Base-by-base conservation (phyloP, 768 basidiomycete genomes). In the Serpula lacrymans region DNA sequence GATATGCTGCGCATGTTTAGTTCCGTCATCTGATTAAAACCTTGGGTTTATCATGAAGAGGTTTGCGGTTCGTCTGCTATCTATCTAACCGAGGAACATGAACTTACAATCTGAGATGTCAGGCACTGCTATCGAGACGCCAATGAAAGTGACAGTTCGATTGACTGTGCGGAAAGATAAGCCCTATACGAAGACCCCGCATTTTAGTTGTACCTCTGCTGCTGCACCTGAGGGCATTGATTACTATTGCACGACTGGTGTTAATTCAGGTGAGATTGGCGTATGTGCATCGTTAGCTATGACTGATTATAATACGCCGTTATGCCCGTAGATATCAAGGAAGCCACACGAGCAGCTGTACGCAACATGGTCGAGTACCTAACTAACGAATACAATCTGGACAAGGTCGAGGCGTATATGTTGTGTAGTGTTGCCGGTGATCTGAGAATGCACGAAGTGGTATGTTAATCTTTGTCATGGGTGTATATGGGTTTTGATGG, bases 71-170 rank as follows among this genome's bases (percentile, higher is more conserved):
- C 26, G 72, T 34, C 12, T 40, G 5, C 16, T 10, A 16, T 17
- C 6, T 38, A 12, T 18, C n/a, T n/a, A 37, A 11, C 17, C n/a
- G n/a, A n/a, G n/a, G n/a, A n/a, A n/a, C n/a, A n/a, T n/a, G n/a
- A n/a, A n/a, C n/a, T n/a, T n/a, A 18, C 12, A 12, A n/a, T n/a
- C n/a, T n/a, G n/a, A n/a, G n/a, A n/a, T n/a, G 14, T 7, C 45
- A 78, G 80, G 80, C 18, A 77, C 76, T 6, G 80, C 80, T 2
- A 80, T 82, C 34, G 80, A 81, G 52, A 80, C 80, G 5, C 71
- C 79, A 2, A 79, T 81, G 64, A 71, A 69, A 14, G 74, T 75
- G 6, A 61, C 59, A 0, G 74, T 80, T 8, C 74, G 76, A 18
- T 60, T 82, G 30, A 79, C 75, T 0, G 76, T 80, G 5, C 53